phyloP scores from a whole-genome alignment of 176 grass and related monocot genomes.

The Lolium multiflorum region DNA sequence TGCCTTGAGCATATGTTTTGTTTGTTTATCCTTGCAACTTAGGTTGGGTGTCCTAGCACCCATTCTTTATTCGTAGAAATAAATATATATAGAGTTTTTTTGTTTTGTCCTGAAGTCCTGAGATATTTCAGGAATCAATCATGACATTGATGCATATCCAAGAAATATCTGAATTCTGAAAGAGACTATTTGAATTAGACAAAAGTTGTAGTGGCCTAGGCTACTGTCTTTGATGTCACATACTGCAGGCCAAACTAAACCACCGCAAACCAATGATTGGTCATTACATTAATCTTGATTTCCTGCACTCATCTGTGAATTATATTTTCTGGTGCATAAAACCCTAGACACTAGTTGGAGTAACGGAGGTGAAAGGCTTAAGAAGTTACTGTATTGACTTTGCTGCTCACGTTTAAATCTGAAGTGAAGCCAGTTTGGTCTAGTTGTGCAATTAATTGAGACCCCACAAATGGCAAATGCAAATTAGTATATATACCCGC shows the following conservation, averaged over 20 bases:
- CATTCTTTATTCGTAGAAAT: conserved; percentile 3
- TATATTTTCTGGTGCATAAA: not conserved
- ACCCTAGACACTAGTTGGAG: not conserved
- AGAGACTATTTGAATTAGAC: conserved; percentile 5
- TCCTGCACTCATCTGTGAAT: not conserved
- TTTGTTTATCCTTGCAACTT: conserved; percentile 13
- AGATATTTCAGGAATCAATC: not conserved
- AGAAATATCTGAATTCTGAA: conserved; percentile 16
- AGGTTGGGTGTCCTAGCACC: conserved; percentile 7
- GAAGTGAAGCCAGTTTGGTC: not conserved
- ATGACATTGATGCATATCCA: conserved; percentile 29
- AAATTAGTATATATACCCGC: not conserved
- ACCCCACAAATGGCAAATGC: not conserved
- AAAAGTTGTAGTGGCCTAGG: not conserved
- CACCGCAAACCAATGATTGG: not conserved
- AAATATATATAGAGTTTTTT: not conserved
- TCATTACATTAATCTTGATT: not conserved
- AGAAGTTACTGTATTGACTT: not conserved
- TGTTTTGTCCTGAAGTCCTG: not conserved
- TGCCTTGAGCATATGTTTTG: not conserved
- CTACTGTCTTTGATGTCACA: not conserved
- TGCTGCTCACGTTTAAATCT: conserved; percentile 2
- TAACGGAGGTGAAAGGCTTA: conserved; percentile 15
- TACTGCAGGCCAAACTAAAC: not conserved
- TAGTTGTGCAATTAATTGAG: not conserved